Evolutionary conservation across 1,284 basidiomycete species (phyloP), one percentile per base, ranked within the genome.

Genomic region (Ceraceosorus guamensis): DNA sequence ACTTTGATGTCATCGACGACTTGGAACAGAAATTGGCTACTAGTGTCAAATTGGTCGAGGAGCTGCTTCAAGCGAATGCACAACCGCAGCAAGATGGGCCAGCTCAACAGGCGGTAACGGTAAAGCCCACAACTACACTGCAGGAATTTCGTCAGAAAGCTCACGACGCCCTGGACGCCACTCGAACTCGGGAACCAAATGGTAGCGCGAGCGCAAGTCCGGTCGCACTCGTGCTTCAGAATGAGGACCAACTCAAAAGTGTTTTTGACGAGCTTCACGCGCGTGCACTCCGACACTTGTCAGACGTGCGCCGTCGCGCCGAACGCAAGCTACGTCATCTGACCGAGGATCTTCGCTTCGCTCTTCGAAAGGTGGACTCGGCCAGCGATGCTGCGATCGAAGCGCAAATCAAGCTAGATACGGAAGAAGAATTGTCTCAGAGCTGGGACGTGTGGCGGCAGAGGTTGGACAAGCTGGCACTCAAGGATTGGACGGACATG

Each of bases 331-430:
- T 87, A 60, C 83, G 93, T 24, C 88, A 95, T 75, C 79, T 88
- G 56, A 89, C 95, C 70, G 93, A 99, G 73, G 95, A 98, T 71
- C 80, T 98, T 37, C 87, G 95, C 3, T 96, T 97, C 76, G 95
- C 91, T 0, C 81, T 97, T 62, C 91, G 89, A 78, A 92, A 93
- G 71, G 79, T 93, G 4, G 78, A 87, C 0, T 86, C 91, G 37
- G 82, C 87, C 10, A 55, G 70, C 6, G 13, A 13, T 14, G 43
- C 48, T 8, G 52, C 49, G 10, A 34, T 46, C 31, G 46, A 33
- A 30, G 30, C 46, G 46, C 31, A 24, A 18, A 4, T 51, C 37
- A n/a, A 41, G n/a, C 31, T 37, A 18, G 43, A 37, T 8, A 16
- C 39, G 14, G 54, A 56, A 43, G 51, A 54, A 14, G 39, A 33